These are phyloP conservation scores for Amanita bisporigera DNA, from an alignment of 1,284 basidiomycete species.

Conservation along the genomic window DNA sequence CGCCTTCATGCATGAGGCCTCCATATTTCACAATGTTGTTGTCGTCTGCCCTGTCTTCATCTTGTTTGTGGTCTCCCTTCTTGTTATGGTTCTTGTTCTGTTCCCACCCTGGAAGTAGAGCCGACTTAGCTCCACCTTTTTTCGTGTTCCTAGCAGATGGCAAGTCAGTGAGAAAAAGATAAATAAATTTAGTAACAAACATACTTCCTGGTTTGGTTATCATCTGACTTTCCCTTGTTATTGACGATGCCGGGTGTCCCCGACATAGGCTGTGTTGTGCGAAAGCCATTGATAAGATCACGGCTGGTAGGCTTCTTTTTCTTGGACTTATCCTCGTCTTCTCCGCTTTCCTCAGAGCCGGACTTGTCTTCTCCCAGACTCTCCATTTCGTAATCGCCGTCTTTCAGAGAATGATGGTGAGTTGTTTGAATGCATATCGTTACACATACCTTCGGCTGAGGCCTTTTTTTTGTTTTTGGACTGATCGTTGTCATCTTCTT, in stretches of 20 bases:
- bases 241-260: background rate
- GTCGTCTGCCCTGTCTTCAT: background rate
- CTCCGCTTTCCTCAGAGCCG: background rate
- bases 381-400: background rate
- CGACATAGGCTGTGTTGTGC: no score
- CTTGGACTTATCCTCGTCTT: background rate
- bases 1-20: background rate
- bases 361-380: background rate
- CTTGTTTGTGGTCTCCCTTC: background rate
- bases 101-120: background rate
- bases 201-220: background rate
- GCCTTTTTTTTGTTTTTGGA: constrained; percentile 16
- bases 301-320: background rate
- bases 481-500: no score
- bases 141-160: background rate
- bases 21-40: background rate
- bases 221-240: background rate
- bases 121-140: background rate
- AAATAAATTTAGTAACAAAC: background rate
- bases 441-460: constrained; percentile 6
- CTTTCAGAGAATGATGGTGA: constrained; percentile 25
- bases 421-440: constrained; percentile 41
- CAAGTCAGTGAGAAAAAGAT: background rate
- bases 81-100: background rate
- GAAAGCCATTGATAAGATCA: no score